Evolutionary conservation across 768 basidiomycete species (phyloP), one percentile per base, ranked within the genome.

Genomic region (Imleria badia): DNA sequence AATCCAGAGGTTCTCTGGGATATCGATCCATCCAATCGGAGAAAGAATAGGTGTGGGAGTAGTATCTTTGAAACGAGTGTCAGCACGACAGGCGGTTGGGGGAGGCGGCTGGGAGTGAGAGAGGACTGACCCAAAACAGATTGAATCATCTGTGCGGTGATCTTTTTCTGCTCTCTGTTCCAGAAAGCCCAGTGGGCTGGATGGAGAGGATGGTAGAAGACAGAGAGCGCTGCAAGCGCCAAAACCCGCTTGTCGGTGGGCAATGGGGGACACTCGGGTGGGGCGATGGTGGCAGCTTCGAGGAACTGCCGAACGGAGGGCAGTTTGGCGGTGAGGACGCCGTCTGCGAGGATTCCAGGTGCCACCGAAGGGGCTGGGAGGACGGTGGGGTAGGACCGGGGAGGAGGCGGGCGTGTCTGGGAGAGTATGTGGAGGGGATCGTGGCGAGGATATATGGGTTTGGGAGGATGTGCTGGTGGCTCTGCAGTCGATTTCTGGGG

Each of bases 171-270:
- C 45, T 75, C 76, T 56, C 74, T 75, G 43, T 75, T 77, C 86
- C 86, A 87, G 64, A 87, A 80, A n/a, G 82, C 68, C 79, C 81
- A 82, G 61, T 86, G 84, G 7, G 77, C 80, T 14, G 78, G 78
- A 65, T 85, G 78, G 30, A 75, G 73, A 15, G 79, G 79, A 45
- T 74, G 72, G 60, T 81, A 77, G 59, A 85, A 78, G 13, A 86
- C 80, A 11, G 78, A 76, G 55, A 87, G 78, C 3, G 85, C 86
- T 5, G 80, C 81, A 48, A 87, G 79, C 26, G 79, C 77, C 55
- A 83, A 77, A 52, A 85, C 66, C 52, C 76, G 63, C 36, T 60
- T 64, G 65, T 52, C 78, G 70, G 39, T 77, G 74, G 46, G 80
- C 63, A 34, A 73, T 52, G 33, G 69, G 4, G 50, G 80, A 72